These are phyloP conservation scores for Jacaranda mimosifolia DNA, from an alignment of 257 asterid genomes.

Conservation along the genomic window DNA sequence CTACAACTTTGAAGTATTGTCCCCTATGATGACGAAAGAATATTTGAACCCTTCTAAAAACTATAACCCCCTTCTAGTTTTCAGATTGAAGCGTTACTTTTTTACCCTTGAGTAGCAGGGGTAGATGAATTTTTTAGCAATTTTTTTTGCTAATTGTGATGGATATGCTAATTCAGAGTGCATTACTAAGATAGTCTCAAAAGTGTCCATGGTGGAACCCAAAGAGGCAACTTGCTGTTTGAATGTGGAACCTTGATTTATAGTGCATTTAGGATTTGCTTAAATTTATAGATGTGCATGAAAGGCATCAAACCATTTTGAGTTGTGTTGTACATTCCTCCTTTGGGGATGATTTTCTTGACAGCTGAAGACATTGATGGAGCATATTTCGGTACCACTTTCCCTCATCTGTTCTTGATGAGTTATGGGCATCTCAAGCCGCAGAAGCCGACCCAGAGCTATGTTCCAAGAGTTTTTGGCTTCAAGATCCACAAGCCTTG, in stretches of 20 bases:
- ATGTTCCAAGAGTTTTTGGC: constrained; percentile 85
- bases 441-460: constrained; percentile 75
- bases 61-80: constrained; percentile 3
- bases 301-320: not conserved
- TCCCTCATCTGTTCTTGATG: constrained; percentile 91
- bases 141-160: not conserved
- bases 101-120: not conserved
- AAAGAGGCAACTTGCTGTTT: not conserved
- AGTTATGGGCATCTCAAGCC: constrained; percentile 89
- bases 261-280: not conserved
- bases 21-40: not conserved
- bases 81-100: not conserved
- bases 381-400: constrained; percentile 93
- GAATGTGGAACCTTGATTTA: not conserved
- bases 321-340: not conserved
- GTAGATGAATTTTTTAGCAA: not conserved
- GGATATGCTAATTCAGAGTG: not conserved
- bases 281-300: not conserved
- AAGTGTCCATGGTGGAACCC: not conserved
- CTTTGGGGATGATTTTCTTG: constrained; percentile 45
- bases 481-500: constrained; percentile 83
- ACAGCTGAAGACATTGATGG: constrained; percentile 78
- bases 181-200: no score
- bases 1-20: no score
- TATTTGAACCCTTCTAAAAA: not conserved